Conservation (phyloP, 75 land plant genomes). For the Cupressus sempervirens region DNA sequence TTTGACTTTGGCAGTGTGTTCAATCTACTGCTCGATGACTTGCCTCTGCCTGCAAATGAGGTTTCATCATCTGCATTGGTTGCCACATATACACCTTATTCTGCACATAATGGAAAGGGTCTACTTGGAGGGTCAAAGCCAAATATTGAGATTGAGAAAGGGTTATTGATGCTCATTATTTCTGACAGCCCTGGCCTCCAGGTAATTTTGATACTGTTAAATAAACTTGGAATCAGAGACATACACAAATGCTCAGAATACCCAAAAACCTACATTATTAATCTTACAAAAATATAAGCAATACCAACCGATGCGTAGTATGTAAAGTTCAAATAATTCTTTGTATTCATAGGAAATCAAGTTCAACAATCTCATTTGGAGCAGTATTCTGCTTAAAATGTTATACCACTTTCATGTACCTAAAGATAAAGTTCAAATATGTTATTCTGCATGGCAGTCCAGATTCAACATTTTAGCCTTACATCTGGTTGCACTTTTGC, state of each 20-base stretch:
- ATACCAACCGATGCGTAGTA: neutral
- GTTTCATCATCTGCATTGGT: slow-evolving; percentile 79
- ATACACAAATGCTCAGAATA: neutral
- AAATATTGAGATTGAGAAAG: slow-evolving; percentile 50
- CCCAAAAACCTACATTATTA: neutral
- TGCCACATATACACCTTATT: slow-evolving; percentile 45
- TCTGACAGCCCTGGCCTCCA: slow-evolving; percentile 83
- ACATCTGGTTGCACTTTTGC: neutral
- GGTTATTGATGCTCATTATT: slow-evolving; percentile 74
- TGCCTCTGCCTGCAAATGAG: slow-evolving; percentile 70
- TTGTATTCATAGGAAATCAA: neutral
- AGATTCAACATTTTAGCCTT: neutral
- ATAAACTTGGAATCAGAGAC: neutral
- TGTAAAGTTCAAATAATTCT: neutral
- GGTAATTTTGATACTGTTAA: slow-evolving; percentile 32
- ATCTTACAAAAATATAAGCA: neutral
- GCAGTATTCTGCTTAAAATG: neutral
- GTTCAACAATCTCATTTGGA: neutral
- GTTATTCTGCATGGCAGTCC: neutral
- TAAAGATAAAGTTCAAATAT: neutral
- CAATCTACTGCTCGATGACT: slow-evolving; percentile 79
- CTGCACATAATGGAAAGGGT: slow-evolving; percentile 51
- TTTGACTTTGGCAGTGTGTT: slow-evolving; percentile 61
- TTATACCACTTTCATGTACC: neutral
- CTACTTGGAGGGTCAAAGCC: slow-evolving; percentile 40